Conservation (phyloP, 1,284 basidiomycete species). For the Tilletia indica region DNA sequence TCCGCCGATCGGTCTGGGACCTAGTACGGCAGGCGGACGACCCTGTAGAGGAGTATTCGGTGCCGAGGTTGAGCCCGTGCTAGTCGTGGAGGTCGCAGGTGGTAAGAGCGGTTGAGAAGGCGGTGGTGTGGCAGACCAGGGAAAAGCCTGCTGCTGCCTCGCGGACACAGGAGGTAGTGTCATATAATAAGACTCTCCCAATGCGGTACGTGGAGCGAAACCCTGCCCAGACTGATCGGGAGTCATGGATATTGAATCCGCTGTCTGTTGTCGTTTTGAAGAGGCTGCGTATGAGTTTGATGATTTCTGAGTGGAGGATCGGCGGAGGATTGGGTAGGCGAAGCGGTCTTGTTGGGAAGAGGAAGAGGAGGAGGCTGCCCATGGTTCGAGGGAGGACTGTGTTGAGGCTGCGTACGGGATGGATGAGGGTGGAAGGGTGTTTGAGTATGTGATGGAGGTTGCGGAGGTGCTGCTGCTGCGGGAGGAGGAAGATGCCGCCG, state of each 20-base stretch:
- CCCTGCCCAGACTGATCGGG: constrained; percentile 13
- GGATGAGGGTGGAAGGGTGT: background rate
- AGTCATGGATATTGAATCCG: constrained; percentile 2
- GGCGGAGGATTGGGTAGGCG: constrained; percentile 13
- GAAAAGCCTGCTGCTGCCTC: background rate
- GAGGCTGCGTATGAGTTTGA: background rate
- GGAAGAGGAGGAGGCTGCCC: no score
- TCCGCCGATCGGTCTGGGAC: background rate
- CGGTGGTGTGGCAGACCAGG: background rate
- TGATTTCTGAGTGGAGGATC: constrained; percentile 9
- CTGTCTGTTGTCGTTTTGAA: background rate
- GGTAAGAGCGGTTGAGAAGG: background rate
- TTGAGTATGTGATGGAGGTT: background rate
- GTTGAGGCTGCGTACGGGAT: background rate
- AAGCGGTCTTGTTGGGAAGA: background rate
- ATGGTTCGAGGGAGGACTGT: no score
- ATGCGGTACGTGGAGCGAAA: background rate
- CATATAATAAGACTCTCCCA: constrained; percentile 6
- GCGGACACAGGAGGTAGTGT: background rate
- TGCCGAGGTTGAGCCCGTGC: background rate
- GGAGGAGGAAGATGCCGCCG: background rate
- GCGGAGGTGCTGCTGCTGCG: background rate
- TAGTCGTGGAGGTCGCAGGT: background rate
- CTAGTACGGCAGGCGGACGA: background rate
- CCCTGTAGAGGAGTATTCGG: background rate